These are phyloP conservation scores for Chytriomyces sp. DNA, from an alignment of 192 early-diverging fungal species.

Conservation along the genomic window DNA sequence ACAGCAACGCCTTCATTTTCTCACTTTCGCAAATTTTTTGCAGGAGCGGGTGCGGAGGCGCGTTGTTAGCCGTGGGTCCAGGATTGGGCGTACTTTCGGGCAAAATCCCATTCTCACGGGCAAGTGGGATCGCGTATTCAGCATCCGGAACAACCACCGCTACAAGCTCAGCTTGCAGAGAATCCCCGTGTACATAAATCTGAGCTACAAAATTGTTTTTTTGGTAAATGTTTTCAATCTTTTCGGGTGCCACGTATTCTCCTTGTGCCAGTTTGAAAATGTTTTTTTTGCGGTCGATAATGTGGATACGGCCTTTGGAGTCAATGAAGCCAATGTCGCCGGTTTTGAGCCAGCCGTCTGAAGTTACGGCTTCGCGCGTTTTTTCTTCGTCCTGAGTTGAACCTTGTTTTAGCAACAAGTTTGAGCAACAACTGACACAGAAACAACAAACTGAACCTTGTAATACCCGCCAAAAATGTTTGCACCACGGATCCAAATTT, in stretches of 20 bases:
- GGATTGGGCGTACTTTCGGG: conserved; percentile 45
- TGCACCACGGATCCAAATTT: conserved; percentile 70
- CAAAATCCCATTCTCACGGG: conserved; percentile 42
- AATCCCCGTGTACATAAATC: conserved; percentile 80
- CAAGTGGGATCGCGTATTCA: conserved; percentile 40
- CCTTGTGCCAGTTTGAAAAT: conserved; percentile 65
- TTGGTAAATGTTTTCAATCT: conserved; percentile 73
- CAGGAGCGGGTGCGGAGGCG: conserved; percentile 32
- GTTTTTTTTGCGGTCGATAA: conserved; percentile 48
- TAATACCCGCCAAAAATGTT: conserved; percentile 37
- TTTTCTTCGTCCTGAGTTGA: conserved; percentile 65
- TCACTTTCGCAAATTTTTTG: conserved; percentile 38
- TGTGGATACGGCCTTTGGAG: conserved; percentile 26
- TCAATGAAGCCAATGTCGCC: conserved; percentile 45
- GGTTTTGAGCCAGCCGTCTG: conserved; percentile 62
- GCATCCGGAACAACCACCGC: conserved; percentile 62
- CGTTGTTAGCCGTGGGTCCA: conserved; percentile 42
- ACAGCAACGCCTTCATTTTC: conserved; percentile 47
- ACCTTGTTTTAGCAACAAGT: conserved; percentile 56
- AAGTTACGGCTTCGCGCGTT: conserved; percentile 51
- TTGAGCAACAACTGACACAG: neutral
- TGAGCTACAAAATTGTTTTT: conserved; percentile 70
- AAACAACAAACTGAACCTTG: conserved; percentile 7
- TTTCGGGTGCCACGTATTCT: conserved; percentile 78
- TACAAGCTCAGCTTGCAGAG: conserved; percentile 72